Evolutionary conservation across 495 filamentous ascomycete genomes (phyloP).

Genomic region (Lindgomyces ingoldianus): DNA sequence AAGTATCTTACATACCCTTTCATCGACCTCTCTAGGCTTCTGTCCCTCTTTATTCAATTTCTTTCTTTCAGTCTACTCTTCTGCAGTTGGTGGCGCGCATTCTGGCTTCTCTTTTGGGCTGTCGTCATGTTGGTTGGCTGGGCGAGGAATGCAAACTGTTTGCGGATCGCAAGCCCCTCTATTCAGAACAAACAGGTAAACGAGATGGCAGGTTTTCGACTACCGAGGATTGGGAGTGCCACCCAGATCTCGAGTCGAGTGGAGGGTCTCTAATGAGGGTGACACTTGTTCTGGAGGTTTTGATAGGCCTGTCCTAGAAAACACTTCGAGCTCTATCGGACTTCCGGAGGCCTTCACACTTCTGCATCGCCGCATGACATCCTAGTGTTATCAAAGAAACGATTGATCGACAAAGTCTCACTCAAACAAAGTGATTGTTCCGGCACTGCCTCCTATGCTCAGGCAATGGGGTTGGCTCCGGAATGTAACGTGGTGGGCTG

Average conservation of each 20-base stretch:
- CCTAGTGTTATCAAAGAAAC: not conserved
- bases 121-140: not conserved
- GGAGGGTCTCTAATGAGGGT: not conserved
- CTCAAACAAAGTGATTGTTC: not conserved
- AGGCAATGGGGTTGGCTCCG: not conserved
- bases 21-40: not conserved
- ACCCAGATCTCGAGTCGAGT: not conserved
- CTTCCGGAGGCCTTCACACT: too few species aligned
- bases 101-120: too few species aligned
- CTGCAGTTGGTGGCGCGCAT: too few species aligned
- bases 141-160: conserved; percentile 10
- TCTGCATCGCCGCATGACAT: not conserved
- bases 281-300: too few species aligned
- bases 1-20: not conserved
- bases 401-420: too few species aligned
- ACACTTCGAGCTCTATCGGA: too few species aligned
- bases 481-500: conserved; percentile 23
- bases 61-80: too few species aligned
- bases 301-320: too few species aligned
- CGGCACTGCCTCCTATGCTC: not conserved
- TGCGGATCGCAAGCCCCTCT: conserved; percentile 14
- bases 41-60: not conserved
- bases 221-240: not conserved
- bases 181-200: conserved; percentile 15
- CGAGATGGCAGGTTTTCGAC: not conserved